A percentile compares a stretch with the other conserved stretches of the same genome.
These are phyloP conservation scores for Hymenoscyphus repandus DNA, from an alignment of 2,329 filamentous ascomycete genomes.

Conservation along the genomic window DNA sequence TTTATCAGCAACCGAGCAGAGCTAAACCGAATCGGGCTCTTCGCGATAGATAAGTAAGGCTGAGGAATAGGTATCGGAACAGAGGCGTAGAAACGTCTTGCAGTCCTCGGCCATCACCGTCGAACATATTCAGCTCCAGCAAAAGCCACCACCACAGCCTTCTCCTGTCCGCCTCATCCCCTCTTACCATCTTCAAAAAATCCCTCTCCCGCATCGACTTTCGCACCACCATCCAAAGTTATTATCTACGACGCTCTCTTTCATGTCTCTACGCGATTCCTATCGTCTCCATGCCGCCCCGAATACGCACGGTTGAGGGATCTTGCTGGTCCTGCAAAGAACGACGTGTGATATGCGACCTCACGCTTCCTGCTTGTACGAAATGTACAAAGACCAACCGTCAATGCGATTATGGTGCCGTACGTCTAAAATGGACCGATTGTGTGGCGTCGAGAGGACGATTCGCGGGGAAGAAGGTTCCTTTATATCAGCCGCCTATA, in stretches of 20 bases:
- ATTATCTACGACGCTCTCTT: not conserved
- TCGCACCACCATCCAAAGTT: too few relatives aligned
- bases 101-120: too few relatives aligned
- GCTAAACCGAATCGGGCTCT: too few relatives aligned
- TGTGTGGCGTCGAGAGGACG: conserved; percentile 33
- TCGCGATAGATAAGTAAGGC: too few relatives aligned
- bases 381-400: conserved; percentile 32
- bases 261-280: conserved; percentile 1
- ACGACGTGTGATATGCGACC: conserved; percentile 39
- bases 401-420: conserved; percentile 35
- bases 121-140: too few relatives aligned
- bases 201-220: too few relatives aligned
- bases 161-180: too few relatives aligned
- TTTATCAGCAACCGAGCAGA: too few relatives aligned
- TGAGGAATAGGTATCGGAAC: too few relatives aligned
- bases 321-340: conserved; percentile 43
- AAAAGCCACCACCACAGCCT: too few relatives aligned
- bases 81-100: too few relatives aligned
- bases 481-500: conserved; percentile 24
- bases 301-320: conserved; percentile 33
- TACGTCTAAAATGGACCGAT: conserved; percentile 38
- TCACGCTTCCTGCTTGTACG: conserved; percentile 34
- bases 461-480: conserved; percentile 29
- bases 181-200: too few relatives aligned
- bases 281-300: conserved; percentile 19